These are phyloP conservation scores for Alternaria brassicicola DNA, from an alignment of 2,329 filamentous ascomycete species.

Conservation along the genomic window DNA sequence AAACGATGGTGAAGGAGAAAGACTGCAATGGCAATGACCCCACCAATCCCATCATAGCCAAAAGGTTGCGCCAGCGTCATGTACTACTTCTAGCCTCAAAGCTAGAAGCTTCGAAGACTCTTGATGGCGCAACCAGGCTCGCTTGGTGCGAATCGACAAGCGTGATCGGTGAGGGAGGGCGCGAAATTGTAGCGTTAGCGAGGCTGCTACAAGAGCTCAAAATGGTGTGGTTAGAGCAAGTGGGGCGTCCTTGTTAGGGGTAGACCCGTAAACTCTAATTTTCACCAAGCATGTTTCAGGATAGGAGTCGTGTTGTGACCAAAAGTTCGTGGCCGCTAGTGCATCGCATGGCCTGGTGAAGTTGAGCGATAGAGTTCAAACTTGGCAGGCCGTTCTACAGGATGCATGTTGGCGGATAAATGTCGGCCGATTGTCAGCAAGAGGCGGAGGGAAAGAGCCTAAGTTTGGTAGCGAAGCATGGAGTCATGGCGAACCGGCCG, in stretches of 20 bases:
- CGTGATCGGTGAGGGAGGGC: slow-evolving; percentile 15
- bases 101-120: slow-evolving; percentile 25
- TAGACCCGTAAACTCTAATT: slow-evolving; percentile 32
- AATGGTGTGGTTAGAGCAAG: slow-evolving; percentile 8
- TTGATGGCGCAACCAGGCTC: slow-evolving; percentile 20
- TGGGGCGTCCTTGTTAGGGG: slow-evolving; percentile 9
- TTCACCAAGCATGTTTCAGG: slow-evolving; percentile 29
- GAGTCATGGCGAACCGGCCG: slow-evolving; percentile 1
- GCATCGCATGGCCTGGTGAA: neutral
- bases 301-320: slow-evolving; percentile 12
- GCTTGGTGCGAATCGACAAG: slow-evolving; percentile 10
- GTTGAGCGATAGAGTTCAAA: neutral
- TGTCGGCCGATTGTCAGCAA: neutral
- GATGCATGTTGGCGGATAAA: neutral
- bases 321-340: slow-evolving; percentile 1
- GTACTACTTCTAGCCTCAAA: slow-evolving; percentile 15
- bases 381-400: slow-evolving; percentile 1
- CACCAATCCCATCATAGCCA: neutral
- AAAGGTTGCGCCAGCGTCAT: neutral
- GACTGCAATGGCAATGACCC: neutral
- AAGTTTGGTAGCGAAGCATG: slow-evolving; percentile 4
- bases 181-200: slow-evolving; percentile 10
- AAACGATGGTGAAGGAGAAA: neutral
- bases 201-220: slow-evolving; percentile 1
- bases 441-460: neutral